Base-by-base conservation (phyloP, 2,329 filamentous ascomycete genomes). In the Eurotiales sp. region DNA sequence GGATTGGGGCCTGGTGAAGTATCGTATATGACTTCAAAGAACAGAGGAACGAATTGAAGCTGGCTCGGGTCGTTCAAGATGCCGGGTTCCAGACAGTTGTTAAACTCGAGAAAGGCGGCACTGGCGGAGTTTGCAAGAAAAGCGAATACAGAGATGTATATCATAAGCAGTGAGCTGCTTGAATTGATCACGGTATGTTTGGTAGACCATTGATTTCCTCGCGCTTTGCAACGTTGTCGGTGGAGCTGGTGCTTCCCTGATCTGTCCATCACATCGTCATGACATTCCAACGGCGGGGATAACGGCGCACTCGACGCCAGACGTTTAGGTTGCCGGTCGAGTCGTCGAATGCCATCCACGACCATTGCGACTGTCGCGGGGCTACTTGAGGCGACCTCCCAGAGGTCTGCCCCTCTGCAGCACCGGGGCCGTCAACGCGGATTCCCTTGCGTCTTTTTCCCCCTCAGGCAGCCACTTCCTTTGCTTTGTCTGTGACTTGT, bases 1-100 rank as follows among this genome's bases (percentile, higher is more conserved):
- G 78, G 81, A 64, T 91, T 83, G 46, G 73, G 77, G 4, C 80
- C 67, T 56, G 80, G 72, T 12, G 73, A 68, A 23, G 80, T 77
- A 61, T 89, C 80, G 74, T 95, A 95, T 17, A 74, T 72, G 51
- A 88, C 92, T 61, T 88, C 84, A 52, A 93, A 81, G 59, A 81
- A 84, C 30, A 85, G 69, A 2, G 93, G 91, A 11, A 83, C 77
- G 74, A 92, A 96, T 73, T 96, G 90, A 27, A 97, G 78, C 12
- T 86, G 81, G 8, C 73, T 71, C 41, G 79, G 78, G 23, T 54
- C 32, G 53, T 83, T 76, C 64, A 86, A 79, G 47, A 80, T 78
- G 53, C 79, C 75, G 43, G 77, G 69, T 43, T 69, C 65, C 25
- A 96, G 77, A 72, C 92, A 99, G 71, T 96, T 95, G n/a, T 86